Base-by-base conservation (phyloP, 2,329 filamentous ascomycete species). In the Paramyrothecium sp. region DNA sequence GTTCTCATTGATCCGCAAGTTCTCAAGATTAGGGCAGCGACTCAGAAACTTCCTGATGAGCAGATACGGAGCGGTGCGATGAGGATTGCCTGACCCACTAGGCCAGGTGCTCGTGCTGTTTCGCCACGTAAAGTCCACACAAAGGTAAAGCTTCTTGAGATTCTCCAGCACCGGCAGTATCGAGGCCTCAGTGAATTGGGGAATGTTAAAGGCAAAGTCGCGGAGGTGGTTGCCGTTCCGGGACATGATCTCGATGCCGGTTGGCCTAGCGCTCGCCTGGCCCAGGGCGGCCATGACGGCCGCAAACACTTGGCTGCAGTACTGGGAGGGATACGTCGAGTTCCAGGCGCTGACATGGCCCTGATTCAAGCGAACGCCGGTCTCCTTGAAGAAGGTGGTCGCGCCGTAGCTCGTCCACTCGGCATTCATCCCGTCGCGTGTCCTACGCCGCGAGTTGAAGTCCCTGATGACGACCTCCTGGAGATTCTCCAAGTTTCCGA, bases 401-500 rank as follows among this genome's bases (percentile, higher is more conserved):
- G 73, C 69, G 2, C 85, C 84, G 61, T 86, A 88, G 66, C 84
- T 85, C 8, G 68, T 71, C 86, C 86, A 89, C 1, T 63, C 56
- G 0, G 61, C 65, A 13, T 58, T 19, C 1, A 33, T 51, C 2
- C 73, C 73, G 51, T 89, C 86, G 3, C 86, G 80, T 13, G 64
- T 65, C 5, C 85, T 81, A 11, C 68, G 76, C 0, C 4, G 21
- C 0, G 81, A 81, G 64, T 81, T 74, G 69, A 83, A 88, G 65
- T 89, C 84, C 19, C 87, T 80, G 22, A 89, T 72, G 22, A 84
- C 81, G 16, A 89, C 68, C 0, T 78, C 82, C 30, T 81, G 71
- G 5, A 89, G 77, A 55, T 83, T 83, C 0, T 69, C 65, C 3
- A 90, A 74, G 34, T 81, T 79, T 11, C 68, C 63, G 54, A 89